Percentiles rank a stretch among this genome's conserved stretches.
phyloP scores from a whole-genome alignment of 305 asterid genomes.

The Fraxinus floribunda region DNA sequence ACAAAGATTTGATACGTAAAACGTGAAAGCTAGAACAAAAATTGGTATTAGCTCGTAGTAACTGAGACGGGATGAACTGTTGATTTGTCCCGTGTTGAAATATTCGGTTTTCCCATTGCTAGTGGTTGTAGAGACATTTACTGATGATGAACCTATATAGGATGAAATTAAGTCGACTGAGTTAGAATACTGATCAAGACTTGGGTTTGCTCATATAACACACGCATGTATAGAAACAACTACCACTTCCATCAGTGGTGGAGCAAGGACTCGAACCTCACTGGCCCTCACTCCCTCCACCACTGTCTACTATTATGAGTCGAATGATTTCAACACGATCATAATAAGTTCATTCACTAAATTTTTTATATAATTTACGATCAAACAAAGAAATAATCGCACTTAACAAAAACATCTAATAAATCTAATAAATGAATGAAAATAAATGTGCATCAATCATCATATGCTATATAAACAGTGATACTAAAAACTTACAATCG shows the following conservation, averaged over 20 bases:
- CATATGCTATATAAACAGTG: background rate
- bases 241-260: too few relatives aligned
- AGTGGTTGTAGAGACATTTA: conserved; percentile 41
- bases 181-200: background rate
- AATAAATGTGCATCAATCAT: background rate
- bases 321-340: background rate
- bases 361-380: too few relatives aligned
- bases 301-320: too few relatives aligned
- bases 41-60: conserved; percentile 10
- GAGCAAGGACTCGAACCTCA: too few relatives aligned
- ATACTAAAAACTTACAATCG: conserved; percentile 43
- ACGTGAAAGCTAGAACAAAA: conserved; percentile 21
- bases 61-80: conserved; percentile 6
- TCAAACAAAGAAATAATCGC: background rate
- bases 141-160: conserved; percentile 36
- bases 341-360: background rate
- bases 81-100: conserved; percentile 44
- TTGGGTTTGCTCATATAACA: background rate
- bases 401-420: background rate
- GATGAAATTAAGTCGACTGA: background rate
- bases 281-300: too few relatives aligned
- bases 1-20: conserved; percentile 18
- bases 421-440: background rate
- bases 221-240: background rate
- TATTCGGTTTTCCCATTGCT: conserved; percentile 41